A percentile compares a stretch with the other conserved stretches of the same genome.
These are phyloP conservation scores for Lathyrus tuberosus DNA, from an alignment of 306 rosid genomes.

Conservation along the genomic window DNA sequence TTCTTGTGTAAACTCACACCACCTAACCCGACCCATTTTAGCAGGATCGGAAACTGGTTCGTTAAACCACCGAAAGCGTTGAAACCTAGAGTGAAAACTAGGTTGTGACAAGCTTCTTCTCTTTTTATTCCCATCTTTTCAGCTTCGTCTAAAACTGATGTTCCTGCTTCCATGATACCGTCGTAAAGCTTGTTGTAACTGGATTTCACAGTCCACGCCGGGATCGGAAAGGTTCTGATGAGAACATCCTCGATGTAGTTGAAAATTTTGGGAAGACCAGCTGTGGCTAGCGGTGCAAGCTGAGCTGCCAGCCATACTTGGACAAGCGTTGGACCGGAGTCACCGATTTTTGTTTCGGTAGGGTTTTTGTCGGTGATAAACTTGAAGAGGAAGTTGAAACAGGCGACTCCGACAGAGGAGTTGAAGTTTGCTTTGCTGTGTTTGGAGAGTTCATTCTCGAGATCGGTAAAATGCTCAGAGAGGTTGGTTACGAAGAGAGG, in stretches of 20 bases:
- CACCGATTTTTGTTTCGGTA: constrained; percentile 28
- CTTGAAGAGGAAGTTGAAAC: constrained; percentile 54
- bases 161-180: constrained; percentile 37
- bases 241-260: constrained; percentile 52
- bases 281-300: constrained; percentile 55
- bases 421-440: constrained; percentile 47
- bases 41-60: constrained; percentile 53
- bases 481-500: constrained; percentile 48
- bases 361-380: constrained; percentile 53
- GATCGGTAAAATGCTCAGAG: constrained; percentile 48
- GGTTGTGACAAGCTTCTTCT: constrained; percentile 72
- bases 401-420: constrained; percentile 38
- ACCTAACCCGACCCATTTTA: constrained; percentile 62
- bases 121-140: constrained; percentile 48
- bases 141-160: constrained; percentile 57
- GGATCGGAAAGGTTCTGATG: constrained; percentile 53
- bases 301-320: constrained; percentile 54
- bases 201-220: constrained; percentile 49
- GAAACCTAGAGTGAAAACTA: constrained; percentile 63
- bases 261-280: constrained; percentile 50
- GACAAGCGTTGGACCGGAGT: constrained; percentile 44
- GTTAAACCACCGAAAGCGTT: constrained; percentile 72
- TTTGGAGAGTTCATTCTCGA: constrained; percentile 46
- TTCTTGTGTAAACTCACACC: constrained; percentile 54
- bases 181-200: constrained; percentile 56